Evolutionary conservation across 1,139 yeast species (phyloP).

Genomic region (Scheffersomyces segobiensis): DNA sequence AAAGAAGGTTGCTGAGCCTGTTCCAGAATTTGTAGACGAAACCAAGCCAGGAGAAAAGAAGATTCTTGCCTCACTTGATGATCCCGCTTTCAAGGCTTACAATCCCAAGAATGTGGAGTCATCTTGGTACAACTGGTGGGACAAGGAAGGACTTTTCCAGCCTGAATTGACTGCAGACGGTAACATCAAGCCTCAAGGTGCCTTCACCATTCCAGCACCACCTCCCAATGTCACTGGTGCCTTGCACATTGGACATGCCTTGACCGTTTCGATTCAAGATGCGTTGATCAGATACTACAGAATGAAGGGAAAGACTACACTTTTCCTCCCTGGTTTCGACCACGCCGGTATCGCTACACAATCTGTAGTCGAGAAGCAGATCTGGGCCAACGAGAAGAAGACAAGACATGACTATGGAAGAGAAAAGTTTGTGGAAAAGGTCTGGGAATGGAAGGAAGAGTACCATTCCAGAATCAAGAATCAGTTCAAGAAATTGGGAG

Average conservation of each 20-base stretch:
- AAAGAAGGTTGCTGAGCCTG: conserved; percentile 66
- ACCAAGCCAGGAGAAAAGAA: conserved; percentile 93
- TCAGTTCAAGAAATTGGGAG: conserved; percentile 87
- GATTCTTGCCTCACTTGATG: conserved; percentile 77
- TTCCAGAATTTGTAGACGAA: conserved; percentile 78
- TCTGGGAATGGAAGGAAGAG: conserved; percentile 98
- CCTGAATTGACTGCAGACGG: conserved; percentile 84
- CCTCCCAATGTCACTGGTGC: conserved; percentile 99
- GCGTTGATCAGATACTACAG: conserved; percentile 89
- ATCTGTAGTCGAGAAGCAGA: conserved; percentile 94
- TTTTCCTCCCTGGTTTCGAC: conserved; percentile 95
- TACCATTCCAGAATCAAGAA: conserved; percentile 83
- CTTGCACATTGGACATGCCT: conserved; percentile 96
- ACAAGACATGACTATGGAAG: conserved; percentile 96
- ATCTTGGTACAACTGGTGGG: conserved; percentile 99
- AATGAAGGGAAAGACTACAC: conserved; percentile 94
- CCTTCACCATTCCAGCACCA: conserved; percentile 91
- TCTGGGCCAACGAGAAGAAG: conserved; percentile 84
- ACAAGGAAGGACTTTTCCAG: conserved; percentile 78
- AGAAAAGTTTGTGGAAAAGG: conserved; percentile 81
- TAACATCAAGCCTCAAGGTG: conserved; percentile 74
- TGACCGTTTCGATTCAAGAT: conserved; percentile 94
- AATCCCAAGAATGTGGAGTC: conserved; percentile 91
- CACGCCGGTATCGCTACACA: conserved; percentile 99
- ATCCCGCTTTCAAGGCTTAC: conserved; percentile 91